These are phyloP conservation scores for Pythium volutum DNA, from an alignment of 352 stramenopile species.

Conservation along the genomic window DNA sequence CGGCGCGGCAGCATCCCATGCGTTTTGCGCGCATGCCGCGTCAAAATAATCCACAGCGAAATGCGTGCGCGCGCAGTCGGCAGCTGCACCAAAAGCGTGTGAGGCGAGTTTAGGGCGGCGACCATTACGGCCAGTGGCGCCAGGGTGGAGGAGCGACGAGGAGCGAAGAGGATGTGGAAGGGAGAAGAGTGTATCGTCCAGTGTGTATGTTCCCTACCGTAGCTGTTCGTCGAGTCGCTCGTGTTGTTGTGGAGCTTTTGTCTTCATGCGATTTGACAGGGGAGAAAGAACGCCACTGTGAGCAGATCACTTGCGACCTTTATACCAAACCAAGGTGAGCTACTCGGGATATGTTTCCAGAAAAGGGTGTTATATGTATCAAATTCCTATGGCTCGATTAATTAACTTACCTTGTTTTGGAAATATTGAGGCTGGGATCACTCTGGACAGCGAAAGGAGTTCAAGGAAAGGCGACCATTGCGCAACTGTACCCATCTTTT, in stretches of 20 bases:
- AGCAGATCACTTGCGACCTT: not conserved
- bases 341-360: not conserved
- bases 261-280: slow-evolving; percentile 8
- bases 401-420: slow-evolving; percentile 1
- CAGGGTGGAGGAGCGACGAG: slow-evolving; percentile 5
- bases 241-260: slow-evolving; percentile 9
- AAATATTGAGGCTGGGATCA: not conserved
- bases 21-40: not conserved
- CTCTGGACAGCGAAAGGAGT: not conserved
- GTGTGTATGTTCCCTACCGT: not conserved
- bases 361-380: not conserved
- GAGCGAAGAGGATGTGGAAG: not conserved
- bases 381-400: too few relatives aligned
- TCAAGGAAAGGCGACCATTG: not conserved
- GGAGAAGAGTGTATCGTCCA: too few relatives aligned
- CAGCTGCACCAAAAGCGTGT: not conserved
- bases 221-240: slow-evolving; percentile 20
- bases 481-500: slow-evolving; percentile 6
- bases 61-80: not conserved
- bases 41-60: too few relatives aligned
- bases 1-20: not conserved
- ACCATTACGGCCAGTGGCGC: not conserved
- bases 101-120: not conserved
- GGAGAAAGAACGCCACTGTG: not conserved
- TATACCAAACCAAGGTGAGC: slow-evolving; percentile 4